These are phyloP conservation scores for Astrothelium macrocarpum DNA, from an alignment of 495 filamentous ascomycete species.

Conservation along the genomic window DNA sequence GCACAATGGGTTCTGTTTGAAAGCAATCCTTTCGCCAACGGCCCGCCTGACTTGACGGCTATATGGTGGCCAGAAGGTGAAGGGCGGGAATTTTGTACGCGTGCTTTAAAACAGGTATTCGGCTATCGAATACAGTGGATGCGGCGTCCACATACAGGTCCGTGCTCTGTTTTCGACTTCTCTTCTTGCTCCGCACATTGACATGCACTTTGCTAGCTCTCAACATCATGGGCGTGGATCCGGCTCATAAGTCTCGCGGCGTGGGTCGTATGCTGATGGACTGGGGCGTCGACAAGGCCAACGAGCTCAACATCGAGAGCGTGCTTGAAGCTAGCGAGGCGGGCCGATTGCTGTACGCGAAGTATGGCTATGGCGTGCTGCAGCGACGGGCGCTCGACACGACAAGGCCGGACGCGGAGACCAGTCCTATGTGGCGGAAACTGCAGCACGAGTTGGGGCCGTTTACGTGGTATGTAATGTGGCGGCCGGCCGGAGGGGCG, in stretches of 20 bases:
- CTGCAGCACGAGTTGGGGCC: neutral
- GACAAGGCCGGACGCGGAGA: neutral
- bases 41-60: slow-evolving; percentile 1
- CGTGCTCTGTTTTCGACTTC: neutral
- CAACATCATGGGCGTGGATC: neutral
- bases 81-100: slow-evolving; percentile 13
- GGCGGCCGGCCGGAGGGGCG: too few species aligned
- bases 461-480: neutral
- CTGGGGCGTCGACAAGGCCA: neutral
- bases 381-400: neutral
- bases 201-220: neutral
- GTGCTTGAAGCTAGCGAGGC: slow-evolving; percentile 1
- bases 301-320: neutral
- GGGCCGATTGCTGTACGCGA: slow-evolving; percentile 6
- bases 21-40: slow-evolving; percentile 14
- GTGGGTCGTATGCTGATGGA: neutral
- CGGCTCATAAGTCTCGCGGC: neutral
- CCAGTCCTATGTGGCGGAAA: too few species aligned
- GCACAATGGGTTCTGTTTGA: slow-evolving; percentile 11
- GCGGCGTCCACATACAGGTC: slow-evolving; percentile 7
- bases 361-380: neutral
- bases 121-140: slow-evolving; percentile 12
- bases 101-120: slow-evolving; percentile 13
- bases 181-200: neutral
- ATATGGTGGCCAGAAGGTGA: slow-evolving; percentile 18